Base-by-base conservation (phyloP, 164 flowering plant species). In the Tinospora cordifolia region DNA sequence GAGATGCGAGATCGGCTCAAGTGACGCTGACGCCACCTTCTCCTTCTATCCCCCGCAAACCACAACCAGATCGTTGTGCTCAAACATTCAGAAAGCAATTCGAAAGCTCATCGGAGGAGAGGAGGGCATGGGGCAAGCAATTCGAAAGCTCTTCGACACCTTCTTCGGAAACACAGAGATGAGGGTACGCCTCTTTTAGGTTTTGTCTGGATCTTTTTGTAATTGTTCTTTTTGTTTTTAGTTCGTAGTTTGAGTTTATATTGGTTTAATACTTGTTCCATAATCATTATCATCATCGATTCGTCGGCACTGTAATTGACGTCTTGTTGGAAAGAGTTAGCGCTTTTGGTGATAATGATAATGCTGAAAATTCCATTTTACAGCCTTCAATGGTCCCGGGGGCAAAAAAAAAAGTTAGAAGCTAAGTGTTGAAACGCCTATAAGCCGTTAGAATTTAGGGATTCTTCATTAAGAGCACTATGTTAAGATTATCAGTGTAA, bases 91-190 rank as follows among this genome's bases (percentile, higher is more conserved):
- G n/a, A n/a, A n/a, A n/a, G n/a, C n/a, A n/a, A n/a, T n/a, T n/a
- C n/a, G 36, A 68, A 51, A 24, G 44, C 39, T 72, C 25, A n/a
- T 60, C 74, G 75, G 47, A 30, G 36, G 36, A n/a, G 67, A 71
- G 76, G 47, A 71, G 76, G 47, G 67, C 69, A 91, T 93, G 98
- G 98, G 98, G 64, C 97, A 89, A 81, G 91, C 95, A 67, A 88
- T 93, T 81, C 89, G 96, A 75, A 93, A 91, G 83, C 94, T 93
- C 76, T 93, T 91, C 80, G 98, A 93, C 65, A 59, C 90, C 77
- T 91, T 93, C 87, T 91, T 93, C 81, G 98, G 97, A 74, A 93
- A 87, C 85, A 64, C 82, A 15, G 98, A 93, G 87, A 91, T 90
- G 97, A 80, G 97, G 82, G 98, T 93, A 84, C 62, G 75, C 44